Base-by-base conservation (phyloP, 176 grass and related monocot species). In the Oryza meyeriana region DNA sequence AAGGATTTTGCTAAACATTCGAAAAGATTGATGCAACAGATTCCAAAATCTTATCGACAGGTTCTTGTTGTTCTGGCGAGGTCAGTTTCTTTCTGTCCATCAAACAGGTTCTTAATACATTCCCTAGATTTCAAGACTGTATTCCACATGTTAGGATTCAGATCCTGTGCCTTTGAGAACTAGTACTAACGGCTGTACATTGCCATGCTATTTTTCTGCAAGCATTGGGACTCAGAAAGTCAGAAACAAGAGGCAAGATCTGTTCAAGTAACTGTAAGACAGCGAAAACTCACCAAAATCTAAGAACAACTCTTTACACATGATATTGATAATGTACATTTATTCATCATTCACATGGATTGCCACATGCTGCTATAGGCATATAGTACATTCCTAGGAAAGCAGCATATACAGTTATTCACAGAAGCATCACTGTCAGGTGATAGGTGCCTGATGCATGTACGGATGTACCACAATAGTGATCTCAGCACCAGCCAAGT, bases 71-170 rank as follows among this genome's bases (percentile, higher is more conserved):
- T 57, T 57, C 22, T 80, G 17, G 55, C 44, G 28, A 66, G 76
- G 70, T n/a, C 22, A 16, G 57, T 48, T 1, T 4, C 12, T 44
- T 79, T 61, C 0, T 75, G n/a, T 61, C 18, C 41, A 75, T 35
- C 41, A 38, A 81, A 86, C 18, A 84, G 9, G 79, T 86, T 86
- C 69, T 90, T 78, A 31, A 87, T 59, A n/a, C 18, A 59, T 22
- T 59, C 55, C 48, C 20, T 59, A 8, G 4, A 59, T 25, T n/a
- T 25, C 2, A 25, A 25, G 55, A 59, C 7, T 10, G 5, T 55
- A 59, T 59, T 10, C n/a, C 55, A 0, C n/a, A 59, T 25, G 55
- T 25, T 25, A 59, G 55, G n/a, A 59, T 25, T 59, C 9, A 24
- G 55, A 57, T 57, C 52, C 5, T 24, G 12, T 57, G 55, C 55